Evolutionary conservation across 1,284 basidiomycete genomes (phyloP).

Genomic region (Vanrija pseudolonga): DNA sequence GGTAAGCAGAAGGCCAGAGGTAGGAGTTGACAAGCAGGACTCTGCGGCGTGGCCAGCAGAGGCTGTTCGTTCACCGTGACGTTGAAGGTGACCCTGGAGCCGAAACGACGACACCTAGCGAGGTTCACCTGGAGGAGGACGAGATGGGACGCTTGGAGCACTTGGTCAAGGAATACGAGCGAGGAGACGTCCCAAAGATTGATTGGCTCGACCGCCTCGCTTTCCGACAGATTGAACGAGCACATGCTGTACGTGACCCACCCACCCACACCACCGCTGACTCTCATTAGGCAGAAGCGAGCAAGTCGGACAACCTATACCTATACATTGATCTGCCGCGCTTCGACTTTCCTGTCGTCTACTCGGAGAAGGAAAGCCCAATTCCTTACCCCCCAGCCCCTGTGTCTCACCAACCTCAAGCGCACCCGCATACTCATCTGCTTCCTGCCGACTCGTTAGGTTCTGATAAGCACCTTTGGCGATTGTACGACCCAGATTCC

Average conservation of each 20-base stretch:
- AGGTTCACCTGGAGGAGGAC: constrained; percentile 62
- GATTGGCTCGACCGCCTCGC: constrained; percentile 95
- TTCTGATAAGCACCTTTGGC: constrained; percentile 71
- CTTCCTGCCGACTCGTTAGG: constrained; percentile 53
- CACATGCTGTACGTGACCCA: constrained; percentile 66
- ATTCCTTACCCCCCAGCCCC: constrained; percentile 44
- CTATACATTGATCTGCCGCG: constrained; percentile 92
- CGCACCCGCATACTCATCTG: constrained; percentile 31
- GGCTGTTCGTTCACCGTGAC: constrained; percentile 77
- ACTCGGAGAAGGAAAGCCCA: constrained; percentile 64
- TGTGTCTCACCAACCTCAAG: constrained; percentile 28
- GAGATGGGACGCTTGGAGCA: constrained; percentile 94
- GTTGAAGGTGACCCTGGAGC: constrained; percentile 78
- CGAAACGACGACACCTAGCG: constrained; percentile 81
- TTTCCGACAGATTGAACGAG: constrained; percentile 88
- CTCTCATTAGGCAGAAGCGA: constrained; percentile 65
- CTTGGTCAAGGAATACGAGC: constrained; percentile 94
- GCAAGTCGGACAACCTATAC: constrained; percentile 83
- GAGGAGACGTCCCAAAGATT: constrained; percentile 86
- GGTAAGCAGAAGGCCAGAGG: constrained; percentile 52
- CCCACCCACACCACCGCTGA: not conserved
- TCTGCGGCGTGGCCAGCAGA: constrained; percentile 83
- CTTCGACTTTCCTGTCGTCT: constrained; percentile 99
- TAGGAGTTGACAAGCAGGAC: constrained; percentile 57
- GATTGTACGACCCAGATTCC: constrained; percentile 84